Percentiles rank a stretch among this genome's conserved stretches.
These are phyloP conservation scores for Neurospora sp. DNA, from an alignment of 495 filamentous ascomycete species.

Conservation along the genomic window DNA sequence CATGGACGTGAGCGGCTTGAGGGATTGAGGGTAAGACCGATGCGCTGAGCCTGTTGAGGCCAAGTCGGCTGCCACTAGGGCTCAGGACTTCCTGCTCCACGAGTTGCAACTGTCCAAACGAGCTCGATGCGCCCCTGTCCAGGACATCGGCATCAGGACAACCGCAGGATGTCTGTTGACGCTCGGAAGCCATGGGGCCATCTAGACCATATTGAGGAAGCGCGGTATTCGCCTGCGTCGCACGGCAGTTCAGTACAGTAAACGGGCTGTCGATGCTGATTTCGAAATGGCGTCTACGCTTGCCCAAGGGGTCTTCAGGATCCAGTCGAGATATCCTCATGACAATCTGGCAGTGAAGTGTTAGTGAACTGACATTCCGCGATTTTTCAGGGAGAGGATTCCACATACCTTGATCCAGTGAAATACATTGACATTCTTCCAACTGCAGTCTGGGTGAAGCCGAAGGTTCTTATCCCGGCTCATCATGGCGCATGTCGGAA, in stretches of 20 bases:
- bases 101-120: slow-evolving; percentile 13
- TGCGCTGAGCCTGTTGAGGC: slow-evolving; percentile 14
- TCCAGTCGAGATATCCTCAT: slow-evolving; percentile 90
- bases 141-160: slow-evolving; percentile 59
- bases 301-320: slow-evolving; percentile 59
- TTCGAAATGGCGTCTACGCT: slow-evolving; percentile 87
- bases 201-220: slow-evolving; percentile 74
- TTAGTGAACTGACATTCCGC: slow-evolving; percentile 12
- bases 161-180: slow-evolving; percentile 55
- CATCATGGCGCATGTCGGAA: slow-evolving; percentile 88
- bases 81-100: slow-evolving; percentile 15
- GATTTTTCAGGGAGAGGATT: background rate
- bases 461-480: slow-evolving; percentile 62
- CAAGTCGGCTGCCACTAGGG: slow-evolving; percentile 4
- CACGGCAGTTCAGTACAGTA: slow-evolving; percentile 88
- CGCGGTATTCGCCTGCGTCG: slow-evolving; percentile 81
- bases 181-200: slow-evolving; percentile 28
- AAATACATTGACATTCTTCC: slow-evolving; percentile 90
- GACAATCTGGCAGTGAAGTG: slow-evolving; percentile 58
- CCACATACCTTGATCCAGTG: slow-evolving; percentile 94
- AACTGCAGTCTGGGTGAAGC: slow-evolving; percentile 90
- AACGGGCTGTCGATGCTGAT: slow-evolving; percentile 98
- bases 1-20: slow-evolving; percentile 22
- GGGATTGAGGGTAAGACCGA: slow-evolving; percentile 12
- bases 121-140: slow-evolving; percentile 25